A percentile compares a stretch with the other conserved stretches of the same genome.
phyloP scores from a whole-genome alignment of 2,329 filamentous ascomycete genomes.

The Penicillium occitanis region DNA sequence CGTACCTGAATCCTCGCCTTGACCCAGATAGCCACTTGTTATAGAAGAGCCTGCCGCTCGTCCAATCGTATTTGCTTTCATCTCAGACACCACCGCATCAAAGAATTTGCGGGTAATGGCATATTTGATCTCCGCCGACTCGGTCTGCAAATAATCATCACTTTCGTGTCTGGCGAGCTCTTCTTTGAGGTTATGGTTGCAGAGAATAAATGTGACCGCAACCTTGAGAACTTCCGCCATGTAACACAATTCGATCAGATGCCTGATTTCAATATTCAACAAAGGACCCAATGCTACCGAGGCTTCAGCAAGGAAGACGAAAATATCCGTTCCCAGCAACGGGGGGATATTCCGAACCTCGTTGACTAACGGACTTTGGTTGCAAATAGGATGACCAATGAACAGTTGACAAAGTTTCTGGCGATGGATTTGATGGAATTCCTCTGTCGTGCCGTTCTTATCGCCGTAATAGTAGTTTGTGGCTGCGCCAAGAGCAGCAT shows the following conservation, averaged over 20 bases:
- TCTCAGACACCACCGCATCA: slow-evolving; percentile 38
- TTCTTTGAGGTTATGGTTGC: slow-evolving; percentile 39
- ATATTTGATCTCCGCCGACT: slow-evolving; percentile 33
- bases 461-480: slow-evolving; percentile 53
- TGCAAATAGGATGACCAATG: slow-evolving; percentile 52
- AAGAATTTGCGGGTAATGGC: slow-evolving; percentile 39
- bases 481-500: slow-evolving; percentile 73
- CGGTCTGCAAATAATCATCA: slow-evolving; percentile 28
- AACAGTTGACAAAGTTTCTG: slow-evolving; percentile 77
- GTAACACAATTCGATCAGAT: slow-evolving; percentile 82
- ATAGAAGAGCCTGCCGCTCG: slow-evolving; percentile 37
- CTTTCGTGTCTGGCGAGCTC: slow-evolving; percentile 34
- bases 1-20: slow-evolving; percentile 38
- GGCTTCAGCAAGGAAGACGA: slow-evolving; percentile 72
- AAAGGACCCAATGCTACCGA: slow-evolving; percentile 68
- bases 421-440: slow-evolving; percentile 67
- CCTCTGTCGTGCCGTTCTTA: slow-evolving; percentile 56
- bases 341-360: slow-evolving; percentile 42
- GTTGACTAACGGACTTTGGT: slow-evolving; percentile 35
- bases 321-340: slow-evolving; percentile 40
- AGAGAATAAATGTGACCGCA: slow-evolving; percentile 56
- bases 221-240: slow-evolving; percentile 88
- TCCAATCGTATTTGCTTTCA: slow-evolving; percentile 39
- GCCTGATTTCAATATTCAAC: slow-evolving; percentile 70
- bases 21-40: slow-evolving; percentile 40